Evolutionary conservation across 1,284 basidiomycete genomes (phyloP), one percentile per base, ranked within the genome.

Genomic region (Fistulinella cinereoalba): DNA sequence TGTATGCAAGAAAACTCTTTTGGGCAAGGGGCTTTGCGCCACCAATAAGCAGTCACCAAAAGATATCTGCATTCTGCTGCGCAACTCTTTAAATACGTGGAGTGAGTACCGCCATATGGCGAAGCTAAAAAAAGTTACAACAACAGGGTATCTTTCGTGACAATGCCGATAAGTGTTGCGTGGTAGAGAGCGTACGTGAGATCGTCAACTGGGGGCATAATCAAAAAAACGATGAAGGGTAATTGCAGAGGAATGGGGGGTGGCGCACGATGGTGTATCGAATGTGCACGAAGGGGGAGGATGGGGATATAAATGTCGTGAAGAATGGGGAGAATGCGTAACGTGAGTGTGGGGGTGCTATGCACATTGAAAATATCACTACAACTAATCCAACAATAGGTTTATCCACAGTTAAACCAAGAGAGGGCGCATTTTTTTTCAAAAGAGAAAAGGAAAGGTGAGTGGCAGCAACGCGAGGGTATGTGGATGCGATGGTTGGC

Each of bases 121-220:
- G 34, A 36, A 36, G 11, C 12, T 48, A 58, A 50, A 56, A 60
- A 55, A 49, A 54, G 59, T 53, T 51, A 67, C 61, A 49, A 57
- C 60, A 66, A 66, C 61, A 61, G 63, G 65, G 61, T 63, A 66
- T 63, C 61, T 64, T 36, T 62, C 57, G 59, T 67, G 61, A 63
- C 58, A 44, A 57, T 62, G 62, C 51, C 46, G 37, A 15, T 21
- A 45, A 29, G 12, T 32, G 55, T 41, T 41, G 34, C 32, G 34
- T 36, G 19, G 49, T 48, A 47, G 46, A 44, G 41, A 13, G 41
- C 51, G 54, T 62, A 62, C 60, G 64, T 66, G 27, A 65, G 44
- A 62, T 67, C 64, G 61, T 67, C 61, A 65, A 51, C 41, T 47
- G 45, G 39, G 47, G 43, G 34, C 61, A 56, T 65, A 60, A 64